Evolutionary conservation across 2,329 filamentous ascomycete species (phyloP).

Genomic region (Cladophialophora immunda): DNA sequence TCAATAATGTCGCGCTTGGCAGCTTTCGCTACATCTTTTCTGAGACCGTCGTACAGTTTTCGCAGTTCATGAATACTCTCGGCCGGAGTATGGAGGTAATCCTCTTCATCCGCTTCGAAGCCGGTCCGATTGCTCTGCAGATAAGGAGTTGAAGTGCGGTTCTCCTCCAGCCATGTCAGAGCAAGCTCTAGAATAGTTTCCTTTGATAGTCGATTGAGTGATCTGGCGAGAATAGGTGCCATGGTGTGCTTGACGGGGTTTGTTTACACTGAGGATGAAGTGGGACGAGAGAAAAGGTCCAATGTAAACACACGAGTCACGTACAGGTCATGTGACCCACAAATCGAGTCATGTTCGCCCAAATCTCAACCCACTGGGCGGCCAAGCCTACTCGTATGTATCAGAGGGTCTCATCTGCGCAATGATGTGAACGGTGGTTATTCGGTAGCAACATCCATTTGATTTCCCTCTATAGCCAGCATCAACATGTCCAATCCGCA

Average conservation of each 20-base stretch:
- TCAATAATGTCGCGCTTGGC: constrained; percentile 63
- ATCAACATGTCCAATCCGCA: neutral
- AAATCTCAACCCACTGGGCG: neutral
- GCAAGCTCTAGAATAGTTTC: constrained; percentile 75
- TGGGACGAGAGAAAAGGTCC: neutral
- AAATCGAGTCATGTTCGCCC: neutral
- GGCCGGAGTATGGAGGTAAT: constrained; percentile 75
- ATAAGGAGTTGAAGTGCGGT: constrained; percentile 67
- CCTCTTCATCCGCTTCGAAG: constrained; percentile 64
- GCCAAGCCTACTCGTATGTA: no score
- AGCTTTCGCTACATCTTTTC: constrained; percentile 54
- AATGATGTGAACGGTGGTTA: neutral
- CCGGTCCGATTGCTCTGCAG: constrained; percentile 60
- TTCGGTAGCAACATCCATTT: neutral
- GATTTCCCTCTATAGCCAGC: neutral
- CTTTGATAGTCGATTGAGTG: constrained; percentile 74
- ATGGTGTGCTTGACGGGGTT: constrained; percentile 57
- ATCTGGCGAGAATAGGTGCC: constrained; percentile 71
- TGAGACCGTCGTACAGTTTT: constrained; percentile 69
- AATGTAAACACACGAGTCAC: constrained; percentile 29
- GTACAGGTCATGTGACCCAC: constrained; percentile 14
- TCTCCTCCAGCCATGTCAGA: constrained; percentile 77
- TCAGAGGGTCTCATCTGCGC: neutral
- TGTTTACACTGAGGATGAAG: constrained; percentile 17
- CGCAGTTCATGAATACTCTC: constrained; percentile 72